Conservation (phyloP, 768 basidiomycete species). For the Leccinellum albellum region DNA sequence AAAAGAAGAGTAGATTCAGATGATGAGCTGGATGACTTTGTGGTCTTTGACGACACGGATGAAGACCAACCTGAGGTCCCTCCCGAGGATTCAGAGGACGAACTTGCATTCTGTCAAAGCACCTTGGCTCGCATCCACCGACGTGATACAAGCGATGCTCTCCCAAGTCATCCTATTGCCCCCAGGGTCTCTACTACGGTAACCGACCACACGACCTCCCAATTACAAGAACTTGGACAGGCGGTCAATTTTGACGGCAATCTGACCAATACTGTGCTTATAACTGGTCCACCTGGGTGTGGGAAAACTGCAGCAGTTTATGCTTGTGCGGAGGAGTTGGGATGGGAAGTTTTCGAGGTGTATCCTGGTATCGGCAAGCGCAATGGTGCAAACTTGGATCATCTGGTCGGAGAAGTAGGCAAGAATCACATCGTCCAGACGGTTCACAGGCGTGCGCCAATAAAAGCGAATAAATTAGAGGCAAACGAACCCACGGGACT, state of each 20-base stretch:
- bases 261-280: constrained; percentile 83
- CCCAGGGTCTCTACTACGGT: constrained; percentile 2
- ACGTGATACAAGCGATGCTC: neutral
- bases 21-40: constrained; percentile 56
- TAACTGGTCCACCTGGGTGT: constrained; percentile 75
- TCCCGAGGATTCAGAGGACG: constrained; percentile 38
- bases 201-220: constrained; percentile 4
- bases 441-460: constrained; percentile 12
- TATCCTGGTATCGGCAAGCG: constrained; percentile 93
- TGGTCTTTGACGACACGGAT: constrained; percentile 42
- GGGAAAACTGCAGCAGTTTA: constrained; percentile 94
- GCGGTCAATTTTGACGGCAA: constrained; percentile 35
- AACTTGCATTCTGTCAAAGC: constrained; percentile 26
- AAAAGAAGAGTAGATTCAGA: constrained; percentile 49
- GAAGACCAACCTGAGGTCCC: constrained; percentile 31
- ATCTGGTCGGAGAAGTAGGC: constrained; percentile 87
- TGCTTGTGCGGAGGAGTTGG: constrained; percentile 89
- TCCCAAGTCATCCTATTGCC: neutral
- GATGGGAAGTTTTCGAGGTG: constrained; percentile 96
- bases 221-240: constrained; percentile 11
- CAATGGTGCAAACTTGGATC: constrained; percentile 71
- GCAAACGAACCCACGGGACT: constrained; percentile 11
- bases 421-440: constrained; percentile 81
- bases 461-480: constrained; percentile 4
- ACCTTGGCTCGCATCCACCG: constrained; percentile 20